phyloP scores from a whole-genome alignment of 257 asterid species.

The Cynanchum wilfordii region DNA sequence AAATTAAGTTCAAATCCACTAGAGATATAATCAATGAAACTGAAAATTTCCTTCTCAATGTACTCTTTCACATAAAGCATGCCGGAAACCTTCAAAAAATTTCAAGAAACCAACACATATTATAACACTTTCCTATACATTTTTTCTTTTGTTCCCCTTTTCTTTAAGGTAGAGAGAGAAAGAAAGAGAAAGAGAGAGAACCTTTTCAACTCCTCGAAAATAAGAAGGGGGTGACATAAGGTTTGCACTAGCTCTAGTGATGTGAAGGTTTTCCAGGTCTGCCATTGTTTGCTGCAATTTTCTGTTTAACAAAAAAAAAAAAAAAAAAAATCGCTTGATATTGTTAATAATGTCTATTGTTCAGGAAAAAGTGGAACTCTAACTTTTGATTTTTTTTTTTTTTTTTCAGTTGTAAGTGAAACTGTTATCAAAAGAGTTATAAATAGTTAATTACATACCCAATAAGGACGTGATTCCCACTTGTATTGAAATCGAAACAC shows the following conservation, averaged over 20 bases:
- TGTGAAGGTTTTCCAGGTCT: constrained; percentile 54
- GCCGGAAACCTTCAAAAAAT: constrained; percentile 45
- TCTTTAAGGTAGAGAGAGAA: neutral
- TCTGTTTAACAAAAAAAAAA: constrained; percentile 27
- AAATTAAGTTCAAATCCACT: constrained; percentile 81
- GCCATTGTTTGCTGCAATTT: constrained; percentile 59
- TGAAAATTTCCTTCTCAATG: constrained; percentile 57
- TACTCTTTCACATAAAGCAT: constrained; percentile 54
- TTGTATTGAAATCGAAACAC: constrained; percentile 73
- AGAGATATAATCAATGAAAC: constrained; percentile 75
- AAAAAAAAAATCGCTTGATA: neutral
- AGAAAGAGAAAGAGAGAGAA: constrained; percentile 21
- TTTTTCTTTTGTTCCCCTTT: no score
- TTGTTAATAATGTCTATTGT: neutral
- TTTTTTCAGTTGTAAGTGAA: no score
- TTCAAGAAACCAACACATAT: constrained; percentile 4
- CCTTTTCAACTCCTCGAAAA: constrained; percentile 50
- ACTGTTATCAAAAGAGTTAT: no score
- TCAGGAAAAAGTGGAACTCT: neutral
- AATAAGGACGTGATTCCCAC: constrained; percentile 61
- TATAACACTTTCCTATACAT: no score
- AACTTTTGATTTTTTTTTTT: neutral
- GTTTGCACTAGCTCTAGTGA: constrained; percentile 48
- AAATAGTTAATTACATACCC: constrained; percentile 39
- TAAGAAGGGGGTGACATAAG: constrained; percentile 49